Evolutionary conservation across 2,329 filamentous ascomycete species (phyloP).

Genomic region (Trematosphaeria pertusa): DNA sequence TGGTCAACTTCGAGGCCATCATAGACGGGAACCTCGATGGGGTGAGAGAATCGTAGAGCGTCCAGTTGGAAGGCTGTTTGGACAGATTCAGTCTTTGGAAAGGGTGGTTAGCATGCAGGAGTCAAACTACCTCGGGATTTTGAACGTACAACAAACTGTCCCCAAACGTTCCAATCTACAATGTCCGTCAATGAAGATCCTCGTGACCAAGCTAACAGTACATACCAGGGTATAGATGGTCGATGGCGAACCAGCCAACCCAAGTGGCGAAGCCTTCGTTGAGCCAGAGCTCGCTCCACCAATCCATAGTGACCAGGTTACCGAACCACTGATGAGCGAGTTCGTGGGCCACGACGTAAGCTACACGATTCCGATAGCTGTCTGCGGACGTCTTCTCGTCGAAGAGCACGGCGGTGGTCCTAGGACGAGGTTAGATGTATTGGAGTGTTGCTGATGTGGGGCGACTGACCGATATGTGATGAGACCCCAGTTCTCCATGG

Average conservation of each 20-base stretch:
- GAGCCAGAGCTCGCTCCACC: slow-evolving; percentile 90
- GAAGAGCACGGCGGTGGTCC: slow-evolving; percentile 91
- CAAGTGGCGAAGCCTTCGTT: slow-evolving; percentile 98
- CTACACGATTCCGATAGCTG: slow-evolving; percentile 89
- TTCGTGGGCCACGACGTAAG: slow-evolving; percentile 98
- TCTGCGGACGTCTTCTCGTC: slow-evolving; percentile 91
- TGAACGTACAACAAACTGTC: slow-evolving; percentile 82
- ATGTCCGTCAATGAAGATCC: no score
- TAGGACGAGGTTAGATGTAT: slow-evolving; percentile 10
- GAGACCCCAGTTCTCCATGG: slow-evolving; percentile 99
- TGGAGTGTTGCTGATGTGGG: not conserved
- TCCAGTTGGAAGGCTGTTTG: slow-evolving; percentile 92
- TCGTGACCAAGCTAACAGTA: no score
- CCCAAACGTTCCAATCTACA: slow-evolving; percentile 93
- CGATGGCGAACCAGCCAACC: slow-evolving; percentile 93
- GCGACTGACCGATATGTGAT: slow-evolving; percentile 77
- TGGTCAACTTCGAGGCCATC: slow-evolving; percentile 97
- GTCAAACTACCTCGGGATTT: slow-evolving; percentile 60
- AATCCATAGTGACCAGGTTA: slow-evolving; percentile 95
- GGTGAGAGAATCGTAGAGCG: slow-evolving; percentile 87
- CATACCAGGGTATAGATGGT: slow-evolving; percentile 82
- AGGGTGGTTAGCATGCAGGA: slow-evolving; percentile 46
- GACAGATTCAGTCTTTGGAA: slow-evolving; percentile 78
- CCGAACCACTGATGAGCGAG: slow-evolving; percentile 97
- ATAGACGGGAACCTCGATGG: slow-evolving; percentile 92